phyloP scores from a whole-genome alignment of 257 asterid species.

The Solanum sejunctum region DNA sequence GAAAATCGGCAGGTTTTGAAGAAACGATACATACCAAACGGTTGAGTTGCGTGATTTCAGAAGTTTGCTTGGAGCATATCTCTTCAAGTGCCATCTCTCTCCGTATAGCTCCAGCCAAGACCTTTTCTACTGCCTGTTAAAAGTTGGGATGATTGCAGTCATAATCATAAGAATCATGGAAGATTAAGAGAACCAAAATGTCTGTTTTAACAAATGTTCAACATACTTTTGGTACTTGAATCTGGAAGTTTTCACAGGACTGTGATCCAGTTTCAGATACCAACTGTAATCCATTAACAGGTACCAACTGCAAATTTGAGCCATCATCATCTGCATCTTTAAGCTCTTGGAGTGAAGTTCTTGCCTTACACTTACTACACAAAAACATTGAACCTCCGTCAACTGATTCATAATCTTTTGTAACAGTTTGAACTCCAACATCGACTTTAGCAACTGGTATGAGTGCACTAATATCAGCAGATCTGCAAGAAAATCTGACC shows the following conservation, averaged over 20 bases:
- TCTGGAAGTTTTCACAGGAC: constrained; percentile 34
- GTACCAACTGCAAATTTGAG: constrained; percentile 78
- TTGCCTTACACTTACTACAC: constrained; percentile 64
- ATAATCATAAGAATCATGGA: not conserved
- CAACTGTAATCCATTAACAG: constrained; percentile 31
- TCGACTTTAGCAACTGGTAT: constrained; percentile 63
- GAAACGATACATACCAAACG: constrained; percentile 52
- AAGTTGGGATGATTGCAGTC: not conserved
- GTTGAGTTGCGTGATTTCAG: constrained; percentile 78
- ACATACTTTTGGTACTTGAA: constrained; percentile 84
- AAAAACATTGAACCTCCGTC: constrained; percentile 19
- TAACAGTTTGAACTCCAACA: constrained; percentile 71
- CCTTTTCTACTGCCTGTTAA: constrained; percentile 90
- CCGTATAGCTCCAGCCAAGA: constrained; percentile 94
- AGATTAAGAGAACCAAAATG: not conserved
- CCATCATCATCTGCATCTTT: constrained; percentile 27
- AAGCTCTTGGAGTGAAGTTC: constrained; percentile 23
- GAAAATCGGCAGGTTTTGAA: not conserved
- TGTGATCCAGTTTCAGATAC: constrained; percentile 3
- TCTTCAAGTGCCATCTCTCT: constrained; percentile 99
- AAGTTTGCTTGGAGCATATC: constrained; percentile 55
- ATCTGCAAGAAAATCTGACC: constrained; percentile 63
- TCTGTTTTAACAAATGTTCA: not conserved
- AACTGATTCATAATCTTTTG: constrained; percentile 18
- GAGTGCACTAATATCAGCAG: constrained; percentile 37